Conservation (phyloP, 345 rosid genomes). For the Rhizophora mangle region DNA sequence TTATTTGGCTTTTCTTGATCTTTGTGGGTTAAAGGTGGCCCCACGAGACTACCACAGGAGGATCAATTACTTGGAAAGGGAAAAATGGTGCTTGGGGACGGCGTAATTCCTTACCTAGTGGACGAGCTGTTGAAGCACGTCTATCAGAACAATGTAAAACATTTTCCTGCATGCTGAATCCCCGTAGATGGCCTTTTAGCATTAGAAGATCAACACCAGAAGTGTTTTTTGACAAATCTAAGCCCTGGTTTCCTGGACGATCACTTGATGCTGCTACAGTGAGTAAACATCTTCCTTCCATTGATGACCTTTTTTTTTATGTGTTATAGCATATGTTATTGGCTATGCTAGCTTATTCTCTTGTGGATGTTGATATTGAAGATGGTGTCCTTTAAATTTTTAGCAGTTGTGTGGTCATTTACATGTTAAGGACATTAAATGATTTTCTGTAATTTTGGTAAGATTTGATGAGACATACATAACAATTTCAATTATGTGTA, state of each 20-base stretch:
- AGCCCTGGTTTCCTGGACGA: slow-evolving; percentile 43
- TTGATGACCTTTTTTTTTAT: not conserved
- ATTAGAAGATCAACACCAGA: slow-evolving; percentile 34
- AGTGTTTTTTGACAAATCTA: slow-evolving; percentile 58
- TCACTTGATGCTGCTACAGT: slow-evolving; percentile 37
- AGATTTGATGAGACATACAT: too few species aligned
- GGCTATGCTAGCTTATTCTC: not conserved
- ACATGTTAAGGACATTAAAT: too few species aligned
- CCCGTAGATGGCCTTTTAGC: slow-evolving; percentile 32
- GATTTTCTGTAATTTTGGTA: too few species aligned
- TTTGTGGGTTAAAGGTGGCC: slow-evolving; percentile 40
- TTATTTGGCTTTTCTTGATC: slow-evolving; percentile 9
- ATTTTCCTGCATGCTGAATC: slow-evolving; percentile 42
- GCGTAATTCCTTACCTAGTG: slow-evolving; percentile 28
- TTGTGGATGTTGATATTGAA: not conserved
- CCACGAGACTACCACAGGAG: slow-evolving; percentile 21
- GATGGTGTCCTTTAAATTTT: not conserved
- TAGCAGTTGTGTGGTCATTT: too few species aligned
- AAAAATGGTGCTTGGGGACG: slow-evolving; percentile 39
- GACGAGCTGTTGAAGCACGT: slow-evolving; percentile 25
- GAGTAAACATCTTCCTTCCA: slow-evolving; percentile 25
- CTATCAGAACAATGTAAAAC: slow-evolving; percentile 37
- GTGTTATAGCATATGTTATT: not conserved
- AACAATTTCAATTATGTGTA: too few species aligned
- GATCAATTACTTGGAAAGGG: slow-evolving; percentile 24